These are phyloP conservation scores for Agaricus sinodeliciosus DNA, from an alignment of 768 basidiomycete species.

Conservation along the genomic window DNA sequence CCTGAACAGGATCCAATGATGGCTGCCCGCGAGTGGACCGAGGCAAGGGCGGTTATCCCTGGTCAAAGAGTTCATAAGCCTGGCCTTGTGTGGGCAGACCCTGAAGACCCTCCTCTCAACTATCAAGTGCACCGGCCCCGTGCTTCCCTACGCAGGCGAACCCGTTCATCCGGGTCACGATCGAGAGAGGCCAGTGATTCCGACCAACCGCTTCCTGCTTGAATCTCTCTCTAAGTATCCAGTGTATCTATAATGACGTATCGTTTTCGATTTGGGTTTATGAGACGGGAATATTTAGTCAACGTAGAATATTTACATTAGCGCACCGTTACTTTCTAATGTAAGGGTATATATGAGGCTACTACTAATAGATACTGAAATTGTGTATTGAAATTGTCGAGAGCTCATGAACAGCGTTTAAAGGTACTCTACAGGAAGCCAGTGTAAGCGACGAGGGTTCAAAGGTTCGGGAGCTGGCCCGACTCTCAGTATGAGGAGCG, in stretches of 20 bases:
- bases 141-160: background rate
- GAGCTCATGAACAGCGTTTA: too few species aligned
- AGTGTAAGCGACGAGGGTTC: too few species aligned
- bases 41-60: constrained; percentile 17
- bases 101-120: constrained; percentile 35
- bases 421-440: too few species aligned
- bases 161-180: constrained; percentile 3
- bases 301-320: constrained; percentile 3
- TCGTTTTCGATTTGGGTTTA: constrained; percentile 1
- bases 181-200: constrained; percentile 8
- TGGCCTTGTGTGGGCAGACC: constrained; percentile 61
- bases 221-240: background rate
- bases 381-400: too few species aligned
- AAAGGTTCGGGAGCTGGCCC: too few species aligned
- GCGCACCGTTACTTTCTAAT: constrained; percentile 2
- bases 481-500: too few species aligned
- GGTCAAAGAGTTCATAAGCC: constrained; percentile 33
- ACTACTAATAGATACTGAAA: constrained; percentile 4
- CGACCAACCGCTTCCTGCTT: constrained; percentile 1
- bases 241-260: background rate
- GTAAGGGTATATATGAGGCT: constrained; percentile 3
- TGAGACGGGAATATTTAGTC: background rate
- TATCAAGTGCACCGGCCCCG: constrained; percentile 25
- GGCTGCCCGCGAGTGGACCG: constrained; percentile 69
- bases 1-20: constrained; percentile 55